Percentiles rank a stretch among this genome's conserved stretches.
Evolutionary conservation across 2,329 filamentous ascomycete species (phyloP).

Genomic region (Onygenales sp.): DNA sequence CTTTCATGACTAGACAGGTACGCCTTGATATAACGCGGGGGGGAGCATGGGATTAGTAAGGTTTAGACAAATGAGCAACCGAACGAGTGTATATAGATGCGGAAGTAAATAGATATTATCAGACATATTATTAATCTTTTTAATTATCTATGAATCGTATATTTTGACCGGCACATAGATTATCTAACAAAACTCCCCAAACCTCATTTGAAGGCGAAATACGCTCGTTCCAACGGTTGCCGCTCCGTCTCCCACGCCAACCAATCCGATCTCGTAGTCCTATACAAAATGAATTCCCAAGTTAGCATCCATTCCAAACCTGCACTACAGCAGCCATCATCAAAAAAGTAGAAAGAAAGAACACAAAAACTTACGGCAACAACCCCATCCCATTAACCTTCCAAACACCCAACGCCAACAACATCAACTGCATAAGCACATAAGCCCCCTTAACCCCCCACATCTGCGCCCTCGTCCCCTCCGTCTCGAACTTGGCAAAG

Average conservation of each 20-base stretch:
- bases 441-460: slow-evolving; percentile 81
- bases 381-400: slow-evolving; percentile 96
- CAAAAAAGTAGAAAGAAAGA: background rate
- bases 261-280: slow-evolving; percentile 94
- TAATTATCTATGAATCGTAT: background rate
- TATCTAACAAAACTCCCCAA: background rate
- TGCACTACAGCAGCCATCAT: background rate
- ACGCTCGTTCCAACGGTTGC: slow-evolving; percentile 56
- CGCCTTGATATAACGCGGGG: no score
- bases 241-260: slow-evolving; percentile 83
- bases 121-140: background rate
- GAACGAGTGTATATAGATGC: no score
- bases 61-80: no score
- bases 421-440: slow-evolving; percentile 73
- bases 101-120: background rate
- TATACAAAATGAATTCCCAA: background rate
- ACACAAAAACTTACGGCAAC: slow-evolving; percentile 58
- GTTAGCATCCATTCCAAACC: slow-evolving; percentile 14
- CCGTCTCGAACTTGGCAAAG: slow-evolving; percentile 86
- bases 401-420: slow-evolving; percentile 81
- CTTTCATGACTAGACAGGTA: no score
- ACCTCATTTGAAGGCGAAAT: slow-evolving; percentile 45
- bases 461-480: slow-evolving; percentile 63
- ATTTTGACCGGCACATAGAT: background rate
- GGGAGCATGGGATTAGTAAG: no score